These are phyloP conservation scores for Schizosaccharomyces lindneri DNA, from an alignment of 805 yeast species.

Conservation along the genomic window DNA sequence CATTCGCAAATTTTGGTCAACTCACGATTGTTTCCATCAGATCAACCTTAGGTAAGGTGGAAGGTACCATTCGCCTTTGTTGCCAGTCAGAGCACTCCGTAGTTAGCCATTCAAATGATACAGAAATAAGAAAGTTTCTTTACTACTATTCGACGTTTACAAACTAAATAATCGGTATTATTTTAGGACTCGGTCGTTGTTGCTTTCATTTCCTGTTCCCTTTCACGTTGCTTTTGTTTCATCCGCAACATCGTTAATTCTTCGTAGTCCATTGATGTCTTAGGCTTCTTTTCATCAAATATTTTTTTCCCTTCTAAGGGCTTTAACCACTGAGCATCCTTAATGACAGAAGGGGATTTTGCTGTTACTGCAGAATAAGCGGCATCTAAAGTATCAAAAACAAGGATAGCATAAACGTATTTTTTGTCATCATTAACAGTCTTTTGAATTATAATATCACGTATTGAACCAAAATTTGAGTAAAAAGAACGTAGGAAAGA, in stretches of 20 bases:
- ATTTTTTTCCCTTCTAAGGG: background rate
- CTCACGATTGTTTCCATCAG: too few species aligned
- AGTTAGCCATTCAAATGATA: too few species aligned
- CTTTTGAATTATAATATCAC: background rate
- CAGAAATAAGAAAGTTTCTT: too few species aligned
- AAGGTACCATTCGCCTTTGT: too few species aligned
- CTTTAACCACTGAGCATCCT: background rate
- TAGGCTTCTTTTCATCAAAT: background rate
- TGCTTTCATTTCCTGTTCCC: background rate
- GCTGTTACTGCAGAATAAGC: background rate
- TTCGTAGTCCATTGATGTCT: background rate
- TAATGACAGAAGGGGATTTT: background rate
- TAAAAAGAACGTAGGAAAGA: background rate
- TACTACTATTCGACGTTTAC: too few species aligned
- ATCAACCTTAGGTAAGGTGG: too few species aligned
- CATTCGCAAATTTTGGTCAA: too few species aligned
- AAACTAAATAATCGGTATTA: too few species aligned
- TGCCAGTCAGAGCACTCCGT: too few species aligned
- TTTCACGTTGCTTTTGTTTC: background rate
- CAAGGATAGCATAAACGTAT: background rate
- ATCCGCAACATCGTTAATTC: background rate
- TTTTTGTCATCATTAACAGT: background rate
- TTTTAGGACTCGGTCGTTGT: too few species aligned
- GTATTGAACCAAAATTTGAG: background rate
- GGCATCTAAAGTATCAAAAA: background rate